These are phyloP conservation scores for Claviceps humidiphila DNA, from an alignment of 2,329 filamentous ascomycete species.

Conservation along the genomic window DNA sequence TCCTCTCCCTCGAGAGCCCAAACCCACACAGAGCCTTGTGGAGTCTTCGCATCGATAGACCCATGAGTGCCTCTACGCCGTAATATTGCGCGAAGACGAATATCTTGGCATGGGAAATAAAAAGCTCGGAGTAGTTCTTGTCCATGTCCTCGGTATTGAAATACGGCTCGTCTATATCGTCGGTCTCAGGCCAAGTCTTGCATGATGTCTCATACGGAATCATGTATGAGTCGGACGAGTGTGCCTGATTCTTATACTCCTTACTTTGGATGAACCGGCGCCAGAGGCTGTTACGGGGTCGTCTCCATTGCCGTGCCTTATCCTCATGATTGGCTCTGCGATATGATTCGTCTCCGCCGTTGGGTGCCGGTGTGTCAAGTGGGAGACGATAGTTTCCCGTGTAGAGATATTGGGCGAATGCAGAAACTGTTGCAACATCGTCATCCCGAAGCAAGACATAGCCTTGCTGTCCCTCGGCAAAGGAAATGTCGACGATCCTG, in stretches of 20 bases:
- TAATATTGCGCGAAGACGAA: not conserved
- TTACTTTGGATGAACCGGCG: too few species aligned
- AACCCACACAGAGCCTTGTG: not conserved
- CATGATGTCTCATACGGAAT: too few species aligned
- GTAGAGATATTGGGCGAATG: not conserved
- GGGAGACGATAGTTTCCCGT: not conserved
- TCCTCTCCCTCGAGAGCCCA: not conserved
- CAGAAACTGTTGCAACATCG: not conserved
- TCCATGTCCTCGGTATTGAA: not conserved
- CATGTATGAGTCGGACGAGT: too few species aligned
- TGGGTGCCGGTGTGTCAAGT: too few species aligned
- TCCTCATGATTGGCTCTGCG: too few species aligned
- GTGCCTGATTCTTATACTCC: too few species aligned
- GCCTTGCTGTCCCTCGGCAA: not conserved
- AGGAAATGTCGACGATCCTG: not conserved
- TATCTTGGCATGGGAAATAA: not conserved
- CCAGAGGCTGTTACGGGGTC: too few species aligned
- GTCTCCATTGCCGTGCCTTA: too few species aligned
- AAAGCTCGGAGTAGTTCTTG: not conserved
- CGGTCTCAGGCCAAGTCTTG: too few species aligned
- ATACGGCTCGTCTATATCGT: too few species aligned
- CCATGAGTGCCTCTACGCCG: not conserved
- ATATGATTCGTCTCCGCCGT: too few species aligned
- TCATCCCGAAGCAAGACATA: not conserved
- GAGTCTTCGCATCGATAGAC: not conserved